These are phyloP conservation scores for Singerocomus inundabilis DNA, from an alignment of 1,284 basidiomycete genomes.

Conservation along the genomic window DNA sequence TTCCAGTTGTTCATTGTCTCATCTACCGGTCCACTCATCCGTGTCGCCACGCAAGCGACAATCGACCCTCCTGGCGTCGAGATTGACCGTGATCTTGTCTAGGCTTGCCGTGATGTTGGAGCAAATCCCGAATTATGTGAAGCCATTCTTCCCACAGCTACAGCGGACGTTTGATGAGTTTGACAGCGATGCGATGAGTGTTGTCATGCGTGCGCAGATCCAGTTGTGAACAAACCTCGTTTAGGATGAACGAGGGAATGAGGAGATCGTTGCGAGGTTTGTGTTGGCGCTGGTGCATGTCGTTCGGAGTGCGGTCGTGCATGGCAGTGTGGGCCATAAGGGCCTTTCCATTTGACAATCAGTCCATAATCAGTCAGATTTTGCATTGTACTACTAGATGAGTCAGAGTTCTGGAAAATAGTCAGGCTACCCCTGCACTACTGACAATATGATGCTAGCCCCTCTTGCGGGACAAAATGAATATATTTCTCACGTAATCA, in stretches of 20 bases:
- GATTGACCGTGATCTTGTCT: slow-evolving; percentile 79
- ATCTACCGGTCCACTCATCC: slow-evolving; percentile 95
- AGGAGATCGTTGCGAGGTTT: slow-evolving; percentile 74
- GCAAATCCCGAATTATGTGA: slow-evolving; percentile 85
- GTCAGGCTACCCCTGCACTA: too few relatives aligned
- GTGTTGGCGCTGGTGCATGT: slow-evolving; percentile 79
- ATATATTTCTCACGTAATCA: too few relatives aligned
- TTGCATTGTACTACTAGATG: too few relatives aligned
- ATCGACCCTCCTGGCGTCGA: slow-evolving; percentile 91
- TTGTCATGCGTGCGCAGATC: slow-evolving; percentile 83
- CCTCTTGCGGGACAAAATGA: too few relatives aligned
- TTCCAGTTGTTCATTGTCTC: slow-evolving; percentile 97
- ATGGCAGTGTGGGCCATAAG: slow-evolving; percentile 66
- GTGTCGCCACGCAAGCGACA: slow-evolving; percentile 86
- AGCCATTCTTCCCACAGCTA: slow-evolving; percentile 98
- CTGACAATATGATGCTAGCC: too few relatives aligned
- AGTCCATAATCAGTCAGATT: too few relatives aligned
- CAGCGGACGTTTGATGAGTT: slow-evolving; percentile 98
- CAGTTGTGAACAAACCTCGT: slow-evolving; percentile 89
- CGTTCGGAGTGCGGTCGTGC: slow-evolving; percentile 67
- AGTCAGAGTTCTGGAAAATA: too few relatives aligned
- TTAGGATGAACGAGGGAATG: slow-evolving; percentile 68
- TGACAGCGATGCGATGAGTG: slow-evolving; percentile 76
- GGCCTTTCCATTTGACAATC: too few relatives aligned
- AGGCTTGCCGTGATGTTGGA: slow-evolving; percentile 83